phyloP scores from a whole-genome alignment of 2,329 filamentous ascomycete species.

The Cladobotryum protrusum region DNA sequence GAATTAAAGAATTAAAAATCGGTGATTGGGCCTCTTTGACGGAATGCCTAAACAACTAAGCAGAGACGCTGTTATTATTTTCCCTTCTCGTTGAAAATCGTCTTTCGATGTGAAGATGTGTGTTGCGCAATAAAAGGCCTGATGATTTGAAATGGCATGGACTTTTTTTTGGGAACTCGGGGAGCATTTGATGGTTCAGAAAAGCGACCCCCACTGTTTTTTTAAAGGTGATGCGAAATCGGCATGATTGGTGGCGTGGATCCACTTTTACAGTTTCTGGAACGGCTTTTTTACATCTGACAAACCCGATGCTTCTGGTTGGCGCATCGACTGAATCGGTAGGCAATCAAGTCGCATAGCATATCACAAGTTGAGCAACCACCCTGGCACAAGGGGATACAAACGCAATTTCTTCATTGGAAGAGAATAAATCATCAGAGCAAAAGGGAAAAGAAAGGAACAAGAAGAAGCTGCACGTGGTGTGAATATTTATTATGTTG shows the following conservation, averaged over 20 bases:
- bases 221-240: slow-evolving; percentile 9
- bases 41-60: neutral
- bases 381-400: too few relatives aligned
- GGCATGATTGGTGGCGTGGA: slow-evolving; percentile 1
- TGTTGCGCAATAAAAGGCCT: slow-evolving; percentile 24
- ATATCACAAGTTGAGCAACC: too few relatives aligned
- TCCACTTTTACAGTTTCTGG: neutral
- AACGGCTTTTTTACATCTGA: neutral
- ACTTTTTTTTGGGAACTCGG: too few relatives aligned
- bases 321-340: neutral
- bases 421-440: too few relatives aligned
- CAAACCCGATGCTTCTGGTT: too few relatives aligned
- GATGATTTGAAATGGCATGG: slow-evolving; percentile 28
- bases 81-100: neutral
- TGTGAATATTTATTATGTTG: neutral
- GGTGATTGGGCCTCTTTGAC: too few relatives aligned
- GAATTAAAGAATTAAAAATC: too few relatives aligned
- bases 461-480: neutral
- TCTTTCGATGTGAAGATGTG: too few relatives aligned
- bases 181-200: neutral
- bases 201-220: neutral
- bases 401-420: too few relatives aligned
- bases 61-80: neutral
- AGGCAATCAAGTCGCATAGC: too few relatives aligned
- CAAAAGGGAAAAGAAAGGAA: too few relatives aligned